A percentile compares a stretch with the other conserved stretches of the same genome.
Conservation (phyloP, 805 yeast species). For the Lipomyces spencermartinsiae region DNA sequence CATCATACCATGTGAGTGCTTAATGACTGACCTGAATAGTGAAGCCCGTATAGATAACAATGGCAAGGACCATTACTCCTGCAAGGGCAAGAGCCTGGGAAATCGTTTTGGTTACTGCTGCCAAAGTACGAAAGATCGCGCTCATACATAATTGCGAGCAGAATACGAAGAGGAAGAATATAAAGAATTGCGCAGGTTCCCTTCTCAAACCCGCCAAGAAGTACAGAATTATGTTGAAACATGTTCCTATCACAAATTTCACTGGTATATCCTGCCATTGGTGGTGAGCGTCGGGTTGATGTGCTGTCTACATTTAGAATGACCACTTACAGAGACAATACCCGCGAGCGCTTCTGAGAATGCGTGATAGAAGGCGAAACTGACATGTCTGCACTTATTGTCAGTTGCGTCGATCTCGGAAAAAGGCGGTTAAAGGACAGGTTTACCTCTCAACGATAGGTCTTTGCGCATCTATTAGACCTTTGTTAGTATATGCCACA, state of each 20-base stretch:
- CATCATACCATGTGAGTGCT: background rate
- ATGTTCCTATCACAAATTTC: slow-evolving; percentile 53
- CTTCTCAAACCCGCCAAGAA: slow-evolving; percentile 61
- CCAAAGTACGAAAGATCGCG: slow-evolving; percentile 59
- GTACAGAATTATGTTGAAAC: slow-evolving; percentile 58
- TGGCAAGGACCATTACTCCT: slow-evolving; percentile 49
- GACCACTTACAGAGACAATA: slow-evolving; percentile 49
- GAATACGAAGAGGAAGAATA: slow-evolving; percentile 40
- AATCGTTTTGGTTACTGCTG: slow-evolving; percentile 43
- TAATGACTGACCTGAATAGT: slow-evolving; percentile 35
- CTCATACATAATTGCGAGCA: slow-evolving; percentile 45
- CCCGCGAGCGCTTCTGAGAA: slow-evolving; percentile 70
- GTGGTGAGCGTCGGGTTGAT: background rate
- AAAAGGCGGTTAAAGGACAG: background rate
- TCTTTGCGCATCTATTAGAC: background rate
- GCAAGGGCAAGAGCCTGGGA: slow-evolving; percentile 55
- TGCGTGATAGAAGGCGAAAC: slow-evolving; percentile 61
- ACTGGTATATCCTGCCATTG: slow-evolving; percentile 55
- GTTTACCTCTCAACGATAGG: slow-evolving; percentile 7
- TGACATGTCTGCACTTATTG: slow-evolving; percentile 48
- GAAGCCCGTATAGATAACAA: slow-evolving; percentile 55
- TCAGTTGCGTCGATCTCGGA: background rate
- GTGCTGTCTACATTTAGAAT: background rate
- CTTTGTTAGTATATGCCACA: background rate
- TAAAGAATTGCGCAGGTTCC: slow-evolving; percentile 61